Conservation (phyloP, 164 flowering plant genomes). For the Santalum album region DNA sequence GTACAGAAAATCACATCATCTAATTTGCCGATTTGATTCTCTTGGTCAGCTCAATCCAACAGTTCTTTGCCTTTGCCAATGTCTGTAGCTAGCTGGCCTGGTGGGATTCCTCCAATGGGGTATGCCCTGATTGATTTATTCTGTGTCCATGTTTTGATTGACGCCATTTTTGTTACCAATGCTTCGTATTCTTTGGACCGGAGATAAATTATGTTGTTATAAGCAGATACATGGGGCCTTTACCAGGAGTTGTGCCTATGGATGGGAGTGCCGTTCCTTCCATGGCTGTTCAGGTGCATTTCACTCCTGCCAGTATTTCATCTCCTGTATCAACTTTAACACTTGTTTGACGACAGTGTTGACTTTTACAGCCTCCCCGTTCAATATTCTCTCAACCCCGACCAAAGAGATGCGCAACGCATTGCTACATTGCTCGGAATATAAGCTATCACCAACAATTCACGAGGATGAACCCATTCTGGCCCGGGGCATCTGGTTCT, state of each 20-base stretch:
- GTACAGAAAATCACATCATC: background rate
- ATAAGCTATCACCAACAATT: conserved; percentile 61
- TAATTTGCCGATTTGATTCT: background rate
- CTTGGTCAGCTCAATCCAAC: conserved; percentile 36
- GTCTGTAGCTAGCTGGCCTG: conserved; percentile 77
- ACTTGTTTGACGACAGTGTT: background rate
- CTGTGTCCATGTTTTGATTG: background rate
- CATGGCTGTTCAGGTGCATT: conserved; percentile 50
- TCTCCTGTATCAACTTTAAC: background rate
- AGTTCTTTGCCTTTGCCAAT: conserved; percentile 49
- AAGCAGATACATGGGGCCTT: conserved; percentile 69
- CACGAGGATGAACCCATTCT: conserved; percentile 74
- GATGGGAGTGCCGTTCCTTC: conserved; percentile 60
- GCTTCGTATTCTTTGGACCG: background rate
- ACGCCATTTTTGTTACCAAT: background rate
- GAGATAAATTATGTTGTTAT: conserved; percentile 12
- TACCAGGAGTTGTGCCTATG: conserved; percentile 74
- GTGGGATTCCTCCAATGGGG: conserved; percentile 86
- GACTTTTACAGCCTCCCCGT: conserved; percentile 49
- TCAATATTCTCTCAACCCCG: conserved; percentile 46
- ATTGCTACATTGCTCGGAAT: conserved; percentile 76
- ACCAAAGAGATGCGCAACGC: conserved; percentile 87
- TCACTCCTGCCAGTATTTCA: background rate
- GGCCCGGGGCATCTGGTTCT: conserved; percentile 67
- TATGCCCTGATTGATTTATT: conserved; percentile 18